phyloP scores from a whole-genome alignment of 1,139 yeast genomes.

The Yamadazyma aaseri region DNA sequence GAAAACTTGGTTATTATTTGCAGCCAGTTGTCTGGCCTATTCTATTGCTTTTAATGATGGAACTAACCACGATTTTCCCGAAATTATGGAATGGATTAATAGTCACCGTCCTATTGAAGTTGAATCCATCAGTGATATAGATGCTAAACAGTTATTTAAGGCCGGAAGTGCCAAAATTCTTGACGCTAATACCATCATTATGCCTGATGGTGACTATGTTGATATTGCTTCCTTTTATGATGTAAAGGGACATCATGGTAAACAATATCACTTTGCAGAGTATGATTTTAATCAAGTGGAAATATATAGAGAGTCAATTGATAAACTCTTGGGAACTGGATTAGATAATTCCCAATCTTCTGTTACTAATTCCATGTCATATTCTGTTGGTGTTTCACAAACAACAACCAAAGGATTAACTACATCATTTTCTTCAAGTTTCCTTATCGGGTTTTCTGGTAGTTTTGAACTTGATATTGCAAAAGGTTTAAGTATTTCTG shows the following conservation, averaged over 20 bases:
- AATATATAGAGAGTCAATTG: constrained; percentile 1
- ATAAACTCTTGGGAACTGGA: constrained; percentile 15
- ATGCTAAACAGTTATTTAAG: constrained; percentile 14
- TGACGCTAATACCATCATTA: constrained; percentile 17
- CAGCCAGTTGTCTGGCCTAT: background rate
- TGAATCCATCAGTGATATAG: constrained; percentile 15
- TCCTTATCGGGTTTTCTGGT: constrained; percentile 1
- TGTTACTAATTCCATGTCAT: constrained; percentile 11
- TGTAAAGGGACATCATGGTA: constrained; percentile 2
- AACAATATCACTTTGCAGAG: constrained; percentile 11
- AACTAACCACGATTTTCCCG: constrained; percentile 3
- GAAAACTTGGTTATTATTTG: background rate
- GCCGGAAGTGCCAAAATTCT: constrained; percentile 17
- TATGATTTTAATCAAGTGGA: constrained; percentile 9
- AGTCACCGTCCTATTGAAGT: constrained; percentile 9
- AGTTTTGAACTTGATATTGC: constrained; percentile 11
- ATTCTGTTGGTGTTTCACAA: constrained; percentile 8
- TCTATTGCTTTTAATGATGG: constrained; percentile 6
- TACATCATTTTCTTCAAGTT: constrained; percentile 4
- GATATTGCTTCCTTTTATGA: constrained; percentile 14
- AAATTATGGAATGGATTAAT: constrained; percentile 6
- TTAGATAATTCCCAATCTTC: constrained; percentile 15
- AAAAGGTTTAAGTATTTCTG: constrained; percentile 5
- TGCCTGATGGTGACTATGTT: constrained; percentile 16
- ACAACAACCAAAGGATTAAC: constrained; percentile 8